phyloP scores from a whole-genome alignment of 345 rosid genomes.

The Hypericum androsaemum region DNA sequence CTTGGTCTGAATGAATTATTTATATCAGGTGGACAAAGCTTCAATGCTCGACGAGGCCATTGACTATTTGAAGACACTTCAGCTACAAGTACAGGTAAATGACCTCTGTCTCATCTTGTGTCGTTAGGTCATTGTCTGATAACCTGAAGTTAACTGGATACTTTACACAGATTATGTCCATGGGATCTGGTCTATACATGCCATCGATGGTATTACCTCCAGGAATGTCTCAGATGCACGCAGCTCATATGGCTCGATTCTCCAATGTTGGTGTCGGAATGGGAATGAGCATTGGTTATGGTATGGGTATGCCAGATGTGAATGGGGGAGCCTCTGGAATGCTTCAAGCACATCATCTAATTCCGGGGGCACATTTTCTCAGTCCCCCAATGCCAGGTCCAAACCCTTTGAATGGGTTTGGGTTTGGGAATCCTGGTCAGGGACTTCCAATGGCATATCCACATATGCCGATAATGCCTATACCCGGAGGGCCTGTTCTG shows the following conservation, averaged over 20 bases:
- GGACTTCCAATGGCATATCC: too few species aligned
- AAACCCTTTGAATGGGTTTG: too few species aligned
- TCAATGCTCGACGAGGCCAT: slow-evolving; percentile 97
- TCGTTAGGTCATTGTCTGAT: background rate
- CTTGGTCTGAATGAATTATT: too few species aligned
- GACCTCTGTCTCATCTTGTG: slow-evolving; percentile 2
- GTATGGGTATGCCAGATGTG: slow-evolving; percentile 14
- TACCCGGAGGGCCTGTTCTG: too few species aligned
- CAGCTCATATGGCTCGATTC: slow-evolving; percentile 46
- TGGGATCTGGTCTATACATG: slow-evolving; percentile 70
- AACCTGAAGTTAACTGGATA: slow-evolving; percentile 6
- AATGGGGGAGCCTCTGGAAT: background rate
- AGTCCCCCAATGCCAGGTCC: too few species aligned
- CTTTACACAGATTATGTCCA: slow-evolving; percentile 62
- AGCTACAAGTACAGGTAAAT: slow-evolving; percentile 78
- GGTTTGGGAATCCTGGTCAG: too few species aligned
- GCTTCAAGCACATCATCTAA: background rate
- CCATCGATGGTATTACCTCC: slow-evolving; percentile 63
- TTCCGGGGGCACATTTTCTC: too few species aligned
- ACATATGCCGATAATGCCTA: too few species aligned
- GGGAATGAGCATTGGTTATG: too few species aligned
- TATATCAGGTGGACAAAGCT: slow-evolving; percentile 78
- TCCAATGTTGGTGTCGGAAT: slow-evolving; percentile 47
- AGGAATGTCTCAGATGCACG: slow-evolving; percentile 58
- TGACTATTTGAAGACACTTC: slow-evolving; percentile 79